These are phyloP conservation scores for Pochonia chlamydosporia DNA, from an alignment of 2,329 filamentous ascomycete genomes.

Conservation along the genomic window DNA sequence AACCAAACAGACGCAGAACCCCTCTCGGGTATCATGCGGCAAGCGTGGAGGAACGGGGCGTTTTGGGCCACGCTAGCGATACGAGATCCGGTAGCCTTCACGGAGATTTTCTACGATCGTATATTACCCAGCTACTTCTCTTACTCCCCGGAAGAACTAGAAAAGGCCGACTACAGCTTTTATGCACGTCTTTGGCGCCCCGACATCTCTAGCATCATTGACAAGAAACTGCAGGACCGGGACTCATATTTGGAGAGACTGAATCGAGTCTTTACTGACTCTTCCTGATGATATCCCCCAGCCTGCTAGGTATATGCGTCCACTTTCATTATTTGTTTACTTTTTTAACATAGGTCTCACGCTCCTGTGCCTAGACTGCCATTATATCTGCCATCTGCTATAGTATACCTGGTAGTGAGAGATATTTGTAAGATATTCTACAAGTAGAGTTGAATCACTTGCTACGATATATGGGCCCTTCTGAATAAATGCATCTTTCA, in stretches of 20 bases:
- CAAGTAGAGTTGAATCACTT: no score
- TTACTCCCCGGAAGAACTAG: constrained; percentile 8
- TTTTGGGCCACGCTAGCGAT: constrained; percentile 12
- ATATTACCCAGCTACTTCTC: constrained; percentile 9
- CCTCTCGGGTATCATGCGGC: constrained; percentile 10
- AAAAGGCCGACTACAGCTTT: constrained; percentile 7
- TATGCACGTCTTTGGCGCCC: constrained; percentile 11
- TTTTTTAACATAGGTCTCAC: no score
- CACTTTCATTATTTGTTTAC: no score
- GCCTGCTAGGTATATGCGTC: no score
- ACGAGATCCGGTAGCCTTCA: constrained; percentile 9
- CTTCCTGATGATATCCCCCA: neutral
- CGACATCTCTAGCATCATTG: constrained; percentile 5
- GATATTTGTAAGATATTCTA: no score
- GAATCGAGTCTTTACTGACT: constrained; percentile 3
- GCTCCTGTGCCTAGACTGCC: no score
- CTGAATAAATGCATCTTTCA: no score
- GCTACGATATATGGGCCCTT: no score
- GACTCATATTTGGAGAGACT: constrained; percentile 7
- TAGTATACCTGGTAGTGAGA: no score
- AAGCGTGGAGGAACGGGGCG: constrained; percentile 9
- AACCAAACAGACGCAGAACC: constrained; percentile 1
- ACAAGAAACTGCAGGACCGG: constrained; percentile 10
- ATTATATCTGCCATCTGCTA: no score
- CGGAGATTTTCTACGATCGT: constrained; percentile 10